Evolutionary conservation across 331 rosid species (phyloP), one percentile per base, ranked within the genome.

Genomic region (Quercus lobata): DNA sequence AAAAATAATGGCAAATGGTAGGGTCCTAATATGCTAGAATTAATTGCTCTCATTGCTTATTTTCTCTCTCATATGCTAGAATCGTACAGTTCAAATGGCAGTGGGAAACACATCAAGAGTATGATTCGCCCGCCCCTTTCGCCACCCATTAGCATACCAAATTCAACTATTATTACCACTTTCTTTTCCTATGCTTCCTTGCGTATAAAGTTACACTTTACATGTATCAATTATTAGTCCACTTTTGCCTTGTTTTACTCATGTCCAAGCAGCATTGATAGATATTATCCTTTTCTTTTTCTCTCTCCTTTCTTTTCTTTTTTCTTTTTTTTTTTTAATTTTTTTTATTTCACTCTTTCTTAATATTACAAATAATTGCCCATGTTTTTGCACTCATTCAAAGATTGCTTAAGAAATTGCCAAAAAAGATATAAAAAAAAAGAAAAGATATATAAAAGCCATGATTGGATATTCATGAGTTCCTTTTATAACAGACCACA

Each of bases 121-220:
- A 80, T 89, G 88, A 87, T 86, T 89, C 84, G 55, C 66, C 72
- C 19, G 73, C 73, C 32, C 58, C 78, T 79, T 77, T 77, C 75
- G 86, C 90, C 83, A 87, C 88, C 87, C 91, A 82, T 84, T 79
- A 75, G 77, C 83, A 71, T 80, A 78, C 89, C 90, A 83, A n/a
- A 84, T 78, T 76, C 73, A 57, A 87, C 87, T 72, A 72, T 79
- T 44, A 54, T 81, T 81, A 5, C 79, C 80, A 71, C 84, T 79
- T 81, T 73, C 74, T 79, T 81, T 75, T 79, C 71, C 78, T 65
- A 71, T 81, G 73, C 82, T 71, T 86, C 81, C 73, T 81, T 77
- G 83, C 70, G 76, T 78, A 63, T 76, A 76, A 44, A 72, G 81
- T 69, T 66, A 74, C 76, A 71, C 84, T 82, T 73, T 75, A 74